Evolutionary conservation across 1,284 basidiomycete species (phyloP), one percentile per base, ranked within the genome.

Genomic region (Trichosporon coremiiforme): DNA sequence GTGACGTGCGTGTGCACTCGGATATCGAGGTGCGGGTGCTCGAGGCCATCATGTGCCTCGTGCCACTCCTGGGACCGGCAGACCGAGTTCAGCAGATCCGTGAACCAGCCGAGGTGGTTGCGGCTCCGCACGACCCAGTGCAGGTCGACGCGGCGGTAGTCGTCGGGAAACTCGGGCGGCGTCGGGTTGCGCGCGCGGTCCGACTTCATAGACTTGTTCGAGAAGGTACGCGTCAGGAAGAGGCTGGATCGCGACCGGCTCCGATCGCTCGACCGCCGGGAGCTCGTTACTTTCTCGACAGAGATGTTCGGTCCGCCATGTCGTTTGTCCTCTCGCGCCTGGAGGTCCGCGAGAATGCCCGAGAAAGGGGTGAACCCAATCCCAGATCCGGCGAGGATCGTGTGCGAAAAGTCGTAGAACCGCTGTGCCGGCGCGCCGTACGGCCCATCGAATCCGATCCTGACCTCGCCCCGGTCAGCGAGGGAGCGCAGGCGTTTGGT

Each of bases 311-410:
- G 74, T 7, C 75, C 75, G 20, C 75, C 77, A 60, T 76, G 69
- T 20, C 38, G 33, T 25, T 29, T 9, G 60, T 78, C 69, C 20
- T 78, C 74, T 36, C 64, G 66, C 1, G 47, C 66, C 64, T 78
- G 77, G 1, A 78, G 70, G 64, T 76, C 77, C 25, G 76, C 73
- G 20, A 78, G 65, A 50, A 78, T 78, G 12, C 77, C 77, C 20
- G 75, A 74, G 57, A 78, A 78, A 1, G 77, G 77, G 1, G 77
- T 78, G 38, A 78, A 74, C 6, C 77, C 77, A 22, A 78, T 76
- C 0, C 77, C 77, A 15, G 73, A 69, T 1, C 77, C 77, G 13
- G 76, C 75, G 45, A 78, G 70, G 68, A 78, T 72, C n/a, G 77
- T 75, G 66, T 78, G 77, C 17, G 71, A 71, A 53, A 69, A 78